Evolutionary conservation across 768 basidiomycete species (phyloP), one percentile per base, ranked within the genome.

Genomic region (Calvatia gigantea): DNA sequence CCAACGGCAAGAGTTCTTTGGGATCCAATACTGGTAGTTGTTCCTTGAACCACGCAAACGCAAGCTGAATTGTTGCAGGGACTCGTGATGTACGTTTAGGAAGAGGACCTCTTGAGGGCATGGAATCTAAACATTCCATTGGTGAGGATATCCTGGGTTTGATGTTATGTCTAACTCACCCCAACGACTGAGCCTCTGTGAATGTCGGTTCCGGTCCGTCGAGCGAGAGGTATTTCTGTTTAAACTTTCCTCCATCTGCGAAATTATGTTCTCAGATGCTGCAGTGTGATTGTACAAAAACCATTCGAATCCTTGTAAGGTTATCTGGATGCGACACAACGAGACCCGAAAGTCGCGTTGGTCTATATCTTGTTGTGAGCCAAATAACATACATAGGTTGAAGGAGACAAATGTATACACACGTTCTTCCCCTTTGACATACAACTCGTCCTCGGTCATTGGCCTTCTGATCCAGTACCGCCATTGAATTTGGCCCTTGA

Each of bases 391-490:
- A 12, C 21, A 21, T 11, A 32, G 31, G n/a, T 23, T 19, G 17
- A 19, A 33, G n/a, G 11, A 14, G 19, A 12, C 6, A 9, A 8
- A 42, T 42, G 43, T n/a, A 42, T 14, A 65, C 84, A 54, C 65
- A 88, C 87, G 63, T 49, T 81, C 80, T 59, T 84, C 84, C 50
- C 75, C 79, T 25, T 74, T 73, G 63, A 58, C 70, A 56, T 74
- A 74, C 23, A 90, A 70, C 61, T 91, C 89, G 45, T 87, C 82
- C 60, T 87, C 87, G n/a, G 83, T 79, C 7, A 87, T 82, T 2
- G 94, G 88, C 37, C 79, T 74, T 54, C 93, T 85, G 45, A 92
- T 78, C 96, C 96, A 98, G 68, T 96, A 98, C 60, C 92, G 80
- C 94, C 95, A 98, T 61, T 88, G 88, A 45, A 98, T 69, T 65